Conservation (phyloP, 495 filamentous ascomycete genomes). For the Astrocystis sublimbata region DNA sequence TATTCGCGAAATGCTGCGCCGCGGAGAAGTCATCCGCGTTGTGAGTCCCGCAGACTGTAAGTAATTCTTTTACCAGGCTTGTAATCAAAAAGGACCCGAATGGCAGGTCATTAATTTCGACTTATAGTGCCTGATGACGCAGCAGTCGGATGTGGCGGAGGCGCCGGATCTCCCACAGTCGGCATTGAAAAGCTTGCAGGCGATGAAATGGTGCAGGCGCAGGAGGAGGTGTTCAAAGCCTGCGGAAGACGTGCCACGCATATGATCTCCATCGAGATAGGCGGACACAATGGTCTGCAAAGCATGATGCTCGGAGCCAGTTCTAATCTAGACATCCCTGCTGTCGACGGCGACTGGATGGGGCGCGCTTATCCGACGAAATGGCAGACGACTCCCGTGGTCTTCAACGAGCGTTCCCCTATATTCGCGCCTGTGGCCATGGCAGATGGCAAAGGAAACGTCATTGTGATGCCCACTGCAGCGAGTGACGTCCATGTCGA, state of each 20-base stretch:
- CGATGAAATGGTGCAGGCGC: conserved; percentile 52
- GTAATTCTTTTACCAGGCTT: neutral
- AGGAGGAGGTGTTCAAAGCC: conserved; percentile 48
- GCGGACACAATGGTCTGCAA: conserved; percentile 57
- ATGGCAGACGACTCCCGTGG: conserved; percentile 58
- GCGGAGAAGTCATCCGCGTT: conserved; percentile 48
- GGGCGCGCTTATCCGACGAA: conserved; percentile 58
- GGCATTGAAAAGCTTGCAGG: conserved; percentile 54
- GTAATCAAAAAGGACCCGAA: neutral
- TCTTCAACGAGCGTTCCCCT: conserved; percentile 49
- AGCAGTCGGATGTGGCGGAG: conserved; percentile 47
- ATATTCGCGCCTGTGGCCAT: conserved; percentile 49
- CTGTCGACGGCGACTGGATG: conserved; percentile 60
- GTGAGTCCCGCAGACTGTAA: conserved; percentile 41
- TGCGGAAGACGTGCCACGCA: conserved; percentile 32
- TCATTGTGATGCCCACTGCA: conserved; percentile 44
- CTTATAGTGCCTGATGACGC: conserved; percentile 40
- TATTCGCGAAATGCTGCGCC: conserved; percentile 47
- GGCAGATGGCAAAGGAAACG: conserved; percentile 53
- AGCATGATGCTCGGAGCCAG: conserved; percentile 53
- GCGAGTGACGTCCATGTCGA: conserved; percentile 44
- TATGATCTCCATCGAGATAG: conserved; percentile 55
- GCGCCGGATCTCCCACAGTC: conserved; percentile 52
- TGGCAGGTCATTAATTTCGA: neutral
- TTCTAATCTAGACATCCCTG: conserved; percentile 50